Conservation (phyloP, 2,329 filamentous ascomycete species). For the Colletotrichum phormii region DNA sequence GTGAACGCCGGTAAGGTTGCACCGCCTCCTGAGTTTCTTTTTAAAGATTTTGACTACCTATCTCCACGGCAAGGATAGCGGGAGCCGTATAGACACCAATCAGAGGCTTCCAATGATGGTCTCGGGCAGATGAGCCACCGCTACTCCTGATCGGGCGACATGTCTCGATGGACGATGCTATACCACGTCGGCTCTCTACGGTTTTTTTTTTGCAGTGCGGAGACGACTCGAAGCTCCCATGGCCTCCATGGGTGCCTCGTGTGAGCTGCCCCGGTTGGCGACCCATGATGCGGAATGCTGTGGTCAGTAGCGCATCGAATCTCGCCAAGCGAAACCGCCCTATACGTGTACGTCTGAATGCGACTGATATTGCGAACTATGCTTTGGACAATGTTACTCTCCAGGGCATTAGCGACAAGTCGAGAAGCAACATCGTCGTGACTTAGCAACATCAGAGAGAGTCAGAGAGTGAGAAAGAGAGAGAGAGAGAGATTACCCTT, state of each 20-base stretch:
- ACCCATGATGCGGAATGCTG: slow-evolving; percentile 16
- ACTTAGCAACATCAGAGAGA: neutral
- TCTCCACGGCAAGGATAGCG: slow-evolving; percentile 32
- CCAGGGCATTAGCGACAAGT: neutral
- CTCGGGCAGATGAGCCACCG: slow-evolving; percentile 34
- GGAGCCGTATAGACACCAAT: slow-evolving; percentile 36
- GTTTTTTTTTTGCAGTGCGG: slow-evolving; percentile 2
- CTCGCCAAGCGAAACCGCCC: slow-evolving; percentile 28
- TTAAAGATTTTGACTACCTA: slow-evolving; percentile 38
- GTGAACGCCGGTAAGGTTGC: slow-evolving; percentile 30
- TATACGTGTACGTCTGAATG: slow-evolving; percentile 12
- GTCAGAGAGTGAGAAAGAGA: too few species aligned
- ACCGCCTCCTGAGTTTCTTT: slow-evolving; percentile 38
- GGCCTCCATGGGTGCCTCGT: neutral
- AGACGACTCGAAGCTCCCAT: neutral
- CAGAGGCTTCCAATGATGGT: slow-evolving; percentile 3
- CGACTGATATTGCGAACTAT: slow-evolving; percentile 18
- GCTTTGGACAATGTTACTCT: slow-evolving; percentile 5
- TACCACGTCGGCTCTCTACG: slow-evolving; percentile 18
- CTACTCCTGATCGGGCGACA: slow-evolving; percentile 32
- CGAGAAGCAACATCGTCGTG: slow-evolving; percentile 2
- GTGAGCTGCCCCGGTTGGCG: slow-evolving; percentile 7
- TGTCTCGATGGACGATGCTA: slow-evolving; percentile 34
- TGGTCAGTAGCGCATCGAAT: slow-evolving; percentile 4
- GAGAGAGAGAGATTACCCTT: neutral